These are phyloP conservation scores for Pterocarpus santalinus DNA, from an alignment of 306 rosid genomes.

Conservation along the genomic window DNA sequence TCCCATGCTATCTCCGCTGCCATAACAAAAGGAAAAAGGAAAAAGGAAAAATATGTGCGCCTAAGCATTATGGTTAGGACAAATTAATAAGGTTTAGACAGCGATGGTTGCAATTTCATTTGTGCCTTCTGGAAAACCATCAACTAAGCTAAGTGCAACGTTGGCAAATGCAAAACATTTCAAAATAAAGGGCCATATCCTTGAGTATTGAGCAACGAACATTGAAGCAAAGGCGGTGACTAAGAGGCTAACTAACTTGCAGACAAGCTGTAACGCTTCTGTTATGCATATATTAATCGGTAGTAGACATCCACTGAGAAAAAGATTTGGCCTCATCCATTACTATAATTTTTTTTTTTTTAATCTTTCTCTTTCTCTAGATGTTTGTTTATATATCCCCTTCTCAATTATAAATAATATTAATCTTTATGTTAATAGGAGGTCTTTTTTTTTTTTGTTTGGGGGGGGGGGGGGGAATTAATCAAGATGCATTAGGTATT, in stretches of 20 bases:
- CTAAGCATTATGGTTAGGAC: neutral
- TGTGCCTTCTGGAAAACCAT: slow-evolving; percentile 19
- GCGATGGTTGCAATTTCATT: neutral
- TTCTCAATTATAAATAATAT: too few relatives aligned
- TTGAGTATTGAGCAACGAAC: neutral
- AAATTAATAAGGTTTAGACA: neutral
- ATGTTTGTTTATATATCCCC: too few relatives aligned
- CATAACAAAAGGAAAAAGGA: neutral
- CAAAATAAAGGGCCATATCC: slow-evolving; percentile 2
- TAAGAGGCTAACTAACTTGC: too few relatives aligned
- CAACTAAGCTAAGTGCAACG: slow-evolving; percentile 45
- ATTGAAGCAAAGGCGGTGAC: neutral
- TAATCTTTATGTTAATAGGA: neutral
- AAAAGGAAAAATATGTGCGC: neutral
- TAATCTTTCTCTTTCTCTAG: too few relatives aligned
- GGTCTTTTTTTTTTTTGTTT: slow-evolving; percentile 13
- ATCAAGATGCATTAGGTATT: too few relatives aligned
- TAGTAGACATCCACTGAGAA: too few relatives aligned
- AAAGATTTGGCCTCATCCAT: too few relatives aligned
- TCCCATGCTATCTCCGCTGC: slow-evolving; percentile 47
- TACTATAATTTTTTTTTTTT: too few relatives aligned
- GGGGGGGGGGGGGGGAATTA: too few relatives aligned
- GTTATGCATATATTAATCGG: too few relatives aligned
- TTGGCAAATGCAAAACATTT: slow-evolving; percentile 40
- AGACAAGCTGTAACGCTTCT: too few relatives aligned